Conservation (phyloP, 306 rosid genomes). For the Leucaena leucocephala region DNA sequence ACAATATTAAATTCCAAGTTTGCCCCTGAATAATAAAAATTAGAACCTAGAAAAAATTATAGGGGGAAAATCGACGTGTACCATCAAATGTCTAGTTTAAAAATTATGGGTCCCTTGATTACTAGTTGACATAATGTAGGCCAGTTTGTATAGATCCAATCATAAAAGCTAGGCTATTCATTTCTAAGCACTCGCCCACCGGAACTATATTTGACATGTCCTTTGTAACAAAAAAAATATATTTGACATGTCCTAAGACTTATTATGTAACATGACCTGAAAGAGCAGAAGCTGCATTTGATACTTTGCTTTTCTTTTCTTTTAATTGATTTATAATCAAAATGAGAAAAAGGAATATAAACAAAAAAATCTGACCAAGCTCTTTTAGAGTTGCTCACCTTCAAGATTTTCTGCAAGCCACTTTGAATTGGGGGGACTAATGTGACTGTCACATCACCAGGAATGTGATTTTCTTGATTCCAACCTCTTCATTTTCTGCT, state of each 20-base stretch:
- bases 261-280: background rate
- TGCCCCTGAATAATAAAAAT: background rate
- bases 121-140: background rate
- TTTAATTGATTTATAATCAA: background rate
- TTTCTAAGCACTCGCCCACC: background rate
- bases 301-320: background rate
- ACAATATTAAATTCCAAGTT: background rate
- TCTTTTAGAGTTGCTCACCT: conserved; percentile 47
- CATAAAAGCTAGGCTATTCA: background rate
- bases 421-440: conserved; percentile 73
- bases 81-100: background rate
- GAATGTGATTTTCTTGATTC: conserved; percentile 81
- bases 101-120: background rate
- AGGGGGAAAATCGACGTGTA: background rate
- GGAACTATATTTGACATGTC: background rate
- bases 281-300: background rate
- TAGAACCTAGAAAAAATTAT: background rate
- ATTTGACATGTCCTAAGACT: background rate
- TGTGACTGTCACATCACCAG: conserved; percentile 98
- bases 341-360: background rate
- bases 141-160: background rate
- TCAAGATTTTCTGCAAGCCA: conserved; percentile 91
- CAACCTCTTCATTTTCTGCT: conserved; percentile 59
- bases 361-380: background rate
- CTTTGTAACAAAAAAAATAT: too few species aligned